A percentile compares a stretch with the other conserved stretches of the same genome.
phyloP scores from a whole-genome alignment of 106 monocot species.

The Dendrobium huoshanense region DNA sequence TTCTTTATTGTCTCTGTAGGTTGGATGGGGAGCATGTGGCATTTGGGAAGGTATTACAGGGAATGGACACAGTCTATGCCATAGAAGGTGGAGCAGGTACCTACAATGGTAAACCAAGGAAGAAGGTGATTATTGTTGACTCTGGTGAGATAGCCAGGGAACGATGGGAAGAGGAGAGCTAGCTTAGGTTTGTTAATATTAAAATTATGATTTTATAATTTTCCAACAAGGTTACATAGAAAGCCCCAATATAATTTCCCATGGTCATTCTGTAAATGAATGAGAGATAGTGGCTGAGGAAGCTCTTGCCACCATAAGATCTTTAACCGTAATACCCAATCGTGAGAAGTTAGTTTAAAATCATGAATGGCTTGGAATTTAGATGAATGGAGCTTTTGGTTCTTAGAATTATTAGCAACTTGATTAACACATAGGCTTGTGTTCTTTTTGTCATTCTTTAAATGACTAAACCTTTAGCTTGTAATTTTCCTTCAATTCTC shows the following conservation, averaged over 20 bases:
- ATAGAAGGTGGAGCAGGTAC: slow-evolving; percentile 93
- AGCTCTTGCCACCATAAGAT: not conserved
- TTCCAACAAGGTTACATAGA: not conserved
- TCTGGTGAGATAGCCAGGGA: slow-evolving; percentile 74
- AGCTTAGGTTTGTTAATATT: not conserved
- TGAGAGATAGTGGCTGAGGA: not conserved
- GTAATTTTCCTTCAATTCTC: no score
- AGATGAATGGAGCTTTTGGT: not conserved
- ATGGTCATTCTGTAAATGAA: not conserved
- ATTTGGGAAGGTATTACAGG: slow-evolving; percentile 79
- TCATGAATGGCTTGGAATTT: not conserved
- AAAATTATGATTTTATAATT: no score
- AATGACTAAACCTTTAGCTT: no score
- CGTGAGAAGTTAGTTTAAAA: not conserved
- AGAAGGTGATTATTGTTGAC: slow-evolving; percentile 71
- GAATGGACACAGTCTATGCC: slow-evolving; percentile 87
- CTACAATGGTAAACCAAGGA: slow-evolving; percentile 83
- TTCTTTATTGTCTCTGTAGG: slow-evolving; percentile 23
- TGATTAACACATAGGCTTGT: no score
- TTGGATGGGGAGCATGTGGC: slow-evolving; percentile 90
- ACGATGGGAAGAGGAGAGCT: slow-evolving; percentile 42
- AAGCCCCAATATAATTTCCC: not conserved
- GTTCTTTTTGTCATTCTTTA: no score
- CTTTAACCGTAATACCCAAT: not conserved
- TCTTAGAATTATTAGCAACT: no score